Conservation (phyloP, 257 asterid species). For the Paraleonurus japonicus region DNA sequence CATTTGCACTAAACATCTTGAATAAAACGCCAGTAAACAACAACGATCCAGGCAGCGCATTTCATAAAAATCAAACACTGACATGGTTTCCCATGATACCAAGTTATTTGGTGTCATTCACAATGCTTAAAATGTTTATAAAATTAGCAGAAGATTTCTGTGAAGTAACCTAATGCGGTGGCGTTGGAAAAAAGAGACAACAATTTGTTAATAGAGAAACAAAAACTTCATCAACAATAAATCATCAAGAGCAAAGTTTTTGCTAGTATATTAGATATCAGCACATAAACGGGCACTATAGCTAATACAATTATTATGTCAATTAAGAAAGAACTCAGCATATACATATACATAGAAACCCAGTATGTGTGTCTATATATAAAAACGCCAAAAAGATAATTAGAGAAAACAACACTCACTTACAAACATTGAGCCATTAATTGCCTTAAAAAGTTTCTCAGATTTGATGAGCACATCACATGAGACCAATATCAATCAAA, state of each 20-base stretch:
- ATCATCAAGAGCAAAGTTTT: neutral
- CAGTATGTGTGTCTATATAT: neutral
- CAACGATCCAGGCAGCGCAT: neutral
- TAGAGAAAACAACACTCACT: slow-evolving; percentile 8
- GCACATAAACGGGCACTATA: neutral
- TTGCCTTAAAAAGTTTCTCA: neutral
- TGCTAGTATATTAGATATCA: neutral
- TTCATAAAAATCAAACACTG: neutral
- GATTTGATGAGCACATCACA: neutral
- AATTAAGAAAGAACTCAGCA: neutral
- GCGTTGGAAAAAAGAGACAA: neutral
- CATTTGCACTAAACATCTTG: neutral
- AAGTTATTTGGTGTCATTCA: neutral
- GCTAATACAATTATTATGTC: neutral
- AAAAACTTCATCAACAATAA: neutral
- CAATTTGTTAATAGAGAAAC: neutral
- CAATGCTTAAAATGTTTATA: neutral
- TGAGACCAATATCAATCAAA: slow-evolving; percentile 12
- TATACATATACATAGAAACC: neutral
- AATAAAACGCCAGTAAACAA: neutral
- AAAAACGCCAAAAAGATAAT: neutral
- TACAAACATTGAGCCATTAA: neutral
- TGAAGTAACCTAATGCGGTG: neutral
- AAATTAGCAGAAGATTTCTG: neutral
- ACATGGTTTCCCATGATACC: neutral